phyloP scores from a whole-genome alignment of 805 yeast genomes.

The Candida easanensis region DNA sequence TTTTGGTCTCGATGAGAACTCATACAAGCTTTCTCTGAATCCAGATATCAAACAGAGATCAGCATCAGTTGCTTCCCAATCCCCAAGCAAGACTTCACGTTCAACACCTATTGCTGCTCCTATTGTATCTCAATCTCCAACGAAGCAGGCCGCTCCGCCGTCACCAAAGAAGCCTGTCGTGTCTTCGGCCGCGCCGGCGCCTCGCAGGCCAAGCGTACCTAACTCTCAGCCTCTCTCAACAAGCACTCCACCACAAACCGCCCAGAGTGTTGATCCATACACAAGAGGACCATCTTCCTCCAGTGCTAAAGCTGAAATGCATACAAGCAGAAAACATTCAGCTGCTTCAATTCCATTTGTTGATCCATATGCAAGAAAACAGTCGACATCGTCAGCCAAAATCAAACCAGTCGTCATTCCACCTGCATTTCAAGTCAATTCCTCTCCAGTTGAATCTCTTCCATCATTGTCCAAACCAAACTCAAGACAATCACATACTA shows the following conservation, averaged over 20 bases:
- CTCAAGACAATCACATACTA: background rate
- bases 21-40: conserved; percentile 29
- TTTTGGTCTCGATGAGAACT: conserved; percentile 38
- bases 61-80: conserved; percentile 2
- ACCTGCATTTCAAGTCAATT: background rate
- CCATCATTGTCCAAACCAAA: background rate
- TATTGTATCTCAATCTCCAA: background rate
- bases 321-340: background rate
- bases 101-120: background rate
- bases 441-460: background rate
- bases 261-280: background rate
- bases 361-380: conserved; percentile 6
- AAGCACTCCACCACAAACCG: background rate
- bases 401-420: background rate
- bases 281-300: background rate
- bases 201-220: background rate
- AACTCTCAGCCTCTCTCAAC: background rate
- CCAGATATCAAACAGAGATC: conserved; percentile 10
- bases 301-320: background rate
- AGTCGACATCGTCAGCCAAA: background rate
- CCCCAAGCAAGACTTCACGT: background rate
- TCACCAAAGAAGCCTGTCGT: conserved; percentile 6
- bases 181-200: background rate
- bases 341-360: background rate
- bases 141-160: background rate